These are phyloP conservation scores for Ceratocystis cacaofunesta DNA, from an alignment of 2,329 filamentous ascomycete genomes.

Conservation along the genomic window DNA sequence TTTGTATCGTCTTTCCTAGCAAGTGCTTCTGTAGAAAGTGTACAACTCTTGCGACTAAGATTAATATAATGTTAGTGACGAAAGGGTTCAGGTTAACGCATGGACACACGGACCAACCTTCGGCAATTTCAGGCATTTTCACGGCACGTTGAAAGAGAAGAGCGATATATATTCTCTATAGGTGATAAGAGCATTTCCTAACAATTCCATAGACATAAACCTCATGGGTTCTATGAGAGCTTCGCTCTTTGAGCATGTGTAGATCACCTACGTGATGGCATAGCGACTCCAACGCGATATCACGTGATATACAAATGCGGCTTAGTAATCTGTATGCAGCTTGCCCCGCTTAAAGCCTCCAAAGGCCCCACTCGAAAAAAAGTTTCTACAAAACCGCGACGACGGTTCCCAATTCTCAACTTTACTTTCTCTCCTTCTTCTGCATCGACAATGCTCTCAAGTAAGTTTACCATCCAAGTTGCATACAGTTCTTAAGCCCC, in stretches of 20 bases:
- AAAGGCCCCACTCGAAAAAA: constrained; percentile 16
- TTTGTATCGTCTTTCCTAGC: constrained; percentile 65
- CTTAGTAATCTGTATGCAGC: neutral
- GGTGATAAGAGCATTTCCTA: too few relatives aligned
- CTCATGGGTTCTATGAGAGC: too few relatives aligned
- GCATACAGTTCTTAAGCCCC: neutral
- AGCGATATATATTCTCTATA: too few relatives aligned
- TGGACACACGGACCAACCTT: constrained; percentile 28
- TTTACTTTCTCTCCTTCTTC: constrained; percentile 14
- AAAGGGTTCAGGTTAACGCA: constrained; percentile 5
- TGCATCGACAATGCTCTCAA: constrained; percentile 16
- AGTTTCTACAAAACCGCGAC: constrained; percentile 9
- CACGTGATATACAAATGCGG: constrained; percentile 21
- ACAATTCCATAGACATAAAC: too few relatives aligned
- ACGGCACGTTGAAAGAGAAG: too few relatives aligned
- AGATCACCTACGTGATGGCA: neutral
- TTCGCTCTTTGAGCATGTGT: neutral
- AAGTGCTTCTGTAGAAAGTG: constrained; percentile 71
- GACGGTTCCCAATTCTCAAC: constrained; percentile 17
- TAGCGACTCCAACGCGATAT: constrained; percentile 17
- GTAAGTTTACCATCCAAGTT: constrained; percentile 22
- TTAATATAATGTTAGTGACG: neutral
- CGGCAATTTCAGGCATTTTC: constrained; percentile 47
- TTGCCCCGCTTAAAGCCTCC: neutral
- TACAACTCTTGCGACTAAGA: constrained; percentile 62